Conservation (phyloP, 208 protist species). For the Angomonas deanei region DNA sequence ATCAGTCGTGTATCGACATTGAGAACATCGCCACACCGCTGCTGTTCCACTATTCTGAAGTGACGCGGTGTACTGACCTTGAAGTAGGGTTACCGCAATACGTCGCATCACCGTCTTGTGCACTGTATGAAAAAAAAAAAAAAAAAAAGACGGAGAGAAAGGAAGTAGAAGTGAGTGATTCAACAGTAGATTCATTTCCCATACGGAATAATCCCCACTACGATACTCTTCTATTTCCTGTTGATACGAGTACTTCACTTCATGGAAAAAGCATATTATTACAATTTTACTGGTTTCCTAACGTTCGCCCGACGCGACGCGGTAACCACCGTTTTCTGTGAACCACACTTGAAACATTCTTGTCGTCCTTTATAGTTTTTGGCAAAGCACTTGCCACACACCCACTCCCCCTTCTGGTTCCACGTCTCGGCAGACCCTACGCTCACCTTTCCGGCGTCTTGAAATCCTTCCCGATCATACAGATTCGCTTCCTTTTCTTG, state of each 20-base stretch:
- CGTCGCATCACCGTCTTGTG: too few species aligned
- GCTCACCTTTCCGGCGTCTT: slow-evolving; percentile 17
- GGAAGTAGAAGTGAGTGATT: neutral
- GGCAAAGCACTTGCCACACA: slow-evolving; percentile 82
- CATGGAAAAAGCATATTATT: slow-evolving; percentile 4
- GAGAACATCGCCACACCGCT: too few species aligned
- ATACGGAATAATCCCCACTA: too few species aligned
- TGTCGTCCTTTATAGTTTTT: slow-evolving; percentile 55
- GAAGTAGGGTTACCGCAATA: too few species aligned
- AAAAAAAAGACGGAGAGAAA: neutral
- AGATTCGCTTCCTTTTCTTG: slow-evolving; percentile 21
- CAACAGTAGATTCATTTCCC: neutral
- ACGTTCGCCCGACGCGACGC: slow-evolving; percentile 30
- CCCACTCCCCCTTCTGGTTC: slow-evolving; percentile 58
- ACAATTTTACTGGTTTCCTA: slow-evolving; percentile 79
- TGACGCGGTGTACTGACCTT: too few species aligned
- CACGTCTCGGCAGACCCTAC: slow-evolving; percentile 36
- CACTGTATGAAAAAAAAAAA: too few species aligned
- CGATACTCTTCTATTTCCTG: too few species aligned
- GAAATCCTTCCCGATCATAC: slow-evolving; percentile 77
- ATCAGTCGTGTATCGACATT: neutral
- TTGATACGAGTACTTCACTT: too few species aligned
- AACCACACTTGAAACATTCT: slow-evolving; percentile 80
- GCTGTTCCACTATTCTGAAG: too few species aligned
- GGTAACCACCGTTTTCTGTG: slow-evolving; percentile 38